Conservation (phyloP, 495 filamentous ascomycete species). For the Hyaloscypha variabilis region DNA sequence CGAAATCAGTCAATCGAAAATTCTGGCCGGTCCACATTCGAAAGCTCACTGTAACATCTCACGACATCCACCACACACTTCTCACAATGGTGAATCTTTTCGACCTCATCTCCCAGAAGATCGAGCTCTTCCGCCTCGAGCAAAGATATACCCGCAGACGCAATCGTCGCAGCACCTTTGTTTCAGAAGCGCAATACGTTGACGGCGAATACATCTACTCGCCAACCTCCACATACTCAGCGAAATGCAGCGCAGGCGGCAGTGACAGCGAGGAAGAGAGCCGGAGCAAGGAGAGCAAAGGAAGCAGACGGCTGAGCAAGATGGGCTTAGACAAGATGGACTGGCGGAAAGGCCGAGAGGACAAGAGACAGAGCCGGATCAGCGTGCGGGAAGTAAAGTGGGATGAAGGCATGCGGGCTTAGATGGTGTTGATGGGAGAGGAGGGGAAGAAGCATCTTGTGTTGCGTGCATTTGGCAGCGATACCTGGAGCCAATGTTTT, state of each 20-base stretch:
- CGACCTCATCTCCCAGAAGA: constrained; percentile 58
- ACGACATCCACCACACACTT: neutral
- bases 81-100: constrained; percentile 42
- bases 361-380: constrained; percentile 21
- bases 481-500: neutral
- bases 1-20: neutral
- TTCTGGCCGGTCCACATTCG: neutral
- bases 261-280: constrained; percentile 25
- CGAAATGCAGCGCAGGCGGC: constrained; percentile 25
- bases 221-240: constrained; percentile 23
- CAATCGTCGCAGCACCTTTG: constrained; percentile 79
- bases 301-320: constrained; percentile 22
- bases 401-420: constrained; percentile 13
- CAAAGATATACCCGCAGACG: constrained; percentile 88
- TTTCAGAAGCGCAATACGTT: constrained; percentile 83
- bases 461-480: constrained; percentile 1
- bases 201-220: constrained; percentile 87
- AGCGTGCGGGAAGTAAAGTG: constrained; percentile 31
- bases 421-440: neutral
- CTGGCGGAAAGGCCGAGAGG: constrained; percentile 23
- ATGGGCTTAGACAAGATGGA: constrained; percentile 27
- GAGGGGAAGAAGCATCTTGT: neutral
- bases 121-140: constrained; percentile 91
- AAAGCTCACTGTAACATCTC: neutral
- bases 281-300: constrained; percentile 53